These are phyloP conservation scores for Chytriomyces confervae DNA, from an alignment of 192 early-diverging fungal genomes.

Conservation along the genomic window DNA sequence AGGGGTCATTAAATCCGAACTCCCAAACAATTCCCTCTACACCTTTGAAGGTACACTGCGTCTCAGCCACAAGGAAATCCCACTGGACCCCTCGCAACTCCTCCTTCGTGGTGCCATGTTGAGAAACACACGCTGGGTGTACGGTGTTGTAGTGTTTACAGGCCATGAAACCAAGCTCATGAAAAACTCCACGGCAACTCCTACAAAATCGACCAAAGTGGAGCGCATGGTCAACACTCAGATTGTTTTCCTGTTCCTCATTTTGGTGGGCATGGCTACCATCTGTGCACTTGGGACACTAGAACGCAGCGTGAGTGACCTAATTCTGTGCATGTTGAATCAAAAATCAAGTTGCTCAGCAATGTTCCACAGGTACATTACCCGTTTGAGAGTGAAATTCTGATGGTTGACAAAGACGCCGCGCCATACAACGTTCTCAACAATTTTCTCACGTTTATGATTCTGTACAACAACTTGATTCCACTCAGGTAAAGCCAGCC, in stretches of 20 bases:
- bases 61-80: conserved; percentile 71
- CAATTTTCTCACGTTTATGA: conserved; percentile 96
- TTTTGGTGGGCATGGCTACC: conserved; percentile 83
- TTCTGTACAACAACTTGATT: conserved; percentile 99
- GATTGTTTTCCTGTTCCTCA: conserved; percentile 90
- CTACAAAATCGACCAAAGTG: conserved; percentile 90
- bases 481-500: conserved; percentile 74
- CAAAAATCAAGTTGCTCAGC: background rate
- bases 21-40: conserved; percentile 96
- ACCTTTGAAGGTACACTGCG: conserved; percentile 86
- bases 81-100: conserved; percentile 90
- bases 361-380: conserved; percentile 33
- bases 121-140: conserved; percentile 94
- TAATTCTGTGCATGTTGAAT: background rate
- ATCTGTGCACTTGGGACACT: conserved; percentile 85
- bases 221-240: conserved; percentile 91
- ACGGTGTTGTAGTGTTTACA: conserved; percentile 94
- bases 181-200: conserved; percentile 90
- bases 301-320: conserved; percentile 43
- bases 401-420: conserved; percentile 36
- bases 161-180: conserved; percentile 98
- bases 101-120: conserved; percentile 91
- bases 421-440: conserved; percentile 69
- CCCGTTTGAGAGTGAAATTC: conserved; percentile 54
- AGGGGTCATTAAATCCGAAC: conserved; percentile 87